A percentile compares a stretch with the other conserved stretches of the same genome.
These are phyloP conservation scores for Paramecium pentaurelia DNA, from an alignment of 73 alveolate species.

Conservation along the genomic window DNA sequence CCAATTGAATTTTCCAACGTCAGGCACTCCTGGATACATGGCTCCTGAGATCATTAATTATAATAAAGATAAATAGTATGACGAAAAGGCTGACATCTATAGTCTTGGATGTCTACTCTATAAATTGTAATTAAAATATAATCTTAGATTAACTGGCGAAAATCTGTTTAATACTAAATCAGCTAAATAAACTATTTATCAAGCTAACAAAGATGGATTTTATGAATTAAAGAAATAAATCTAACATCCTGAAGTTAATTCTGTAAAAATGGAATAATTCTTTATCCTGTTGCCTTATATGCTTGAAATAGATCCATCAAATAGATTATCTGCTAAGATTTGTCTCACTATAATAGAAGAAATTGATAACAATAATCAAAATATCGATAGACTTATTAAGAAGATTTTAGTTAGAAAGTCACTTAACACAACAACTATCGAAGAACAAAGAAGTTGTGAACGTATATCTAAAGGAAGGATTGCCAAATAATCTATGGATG, in stretches of 20 bases:
- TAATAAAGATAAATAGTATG: slow-evolving; percentile 30
- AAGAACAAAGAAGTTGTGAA: neutral
- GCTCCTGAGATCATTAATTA: slow-evolving; percentile 74
- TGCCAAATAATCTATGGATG: neutral
- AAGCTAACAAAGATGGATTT: slow-evolving; percentile 11
- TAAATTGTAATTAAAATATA: neutral
- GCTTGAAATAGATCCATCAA: slow-evolving; percentile 35
- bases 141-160: slow-evolving; percentile 20
- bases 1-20: slow-evolving; percentile 45
- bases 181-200: neutral
- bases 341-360: neutral
- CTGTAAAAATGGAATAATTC: slow-evolving; percentile 2
- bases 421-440: neutral
- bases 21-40: slow-evolving; percentile 87
- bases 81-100: slow-evolving; percentile 33
- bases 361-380: neutral
- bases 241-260: slow-evolving; percentile 19
- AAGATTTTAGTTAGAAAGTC: slow-evolving; percentile 10
- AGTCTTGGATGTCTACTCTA: slow-evolving; percentile 30
- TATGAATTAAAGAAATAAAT: slow-evolving; percentile 1
- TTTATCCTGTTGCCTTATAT: neutral
- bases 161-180: neutral
- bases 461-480: neutral
- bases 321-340: slow-evolving; percentile 31
- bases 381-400: neutral